These are phyloP conservation scores for Staphylotrichum longicolle DNA, from an alignment of 495 filamentous ascomycete genomes.

Conservation along the genomic window DNA sequence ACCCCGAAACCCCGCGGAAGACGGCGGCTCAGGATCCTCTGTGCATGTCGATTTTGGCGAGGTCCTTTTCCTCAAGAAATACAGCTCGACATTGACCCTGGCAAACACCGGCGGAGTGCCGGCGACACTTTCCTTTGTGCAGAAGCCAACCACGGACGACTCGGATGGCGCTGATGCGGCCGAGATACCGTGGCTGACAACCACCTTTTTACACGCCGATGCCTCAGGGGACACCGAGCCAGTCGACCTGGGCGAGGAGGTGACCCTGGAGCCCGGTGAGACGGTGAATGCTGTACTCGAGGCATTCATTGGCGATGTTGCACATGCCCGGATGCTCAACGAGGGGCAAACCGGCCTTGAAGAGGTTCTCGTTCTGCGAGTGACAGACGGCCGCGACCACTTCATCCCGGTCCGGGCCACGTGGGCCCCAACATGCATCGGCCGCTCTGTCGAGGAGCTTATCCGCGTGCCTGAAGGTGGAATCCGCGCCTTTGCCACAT, in stretches of 20 bases:
- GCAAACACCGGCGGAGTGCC: constrained; percentile 84
- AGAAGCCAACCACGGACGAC: constrained; percentile 56
- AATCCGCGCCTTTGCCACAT: constrained; percentile 50
- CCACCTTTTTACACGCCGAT: constrained; percentile 55
- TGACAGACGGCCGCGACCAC: constrained; percentile 80
- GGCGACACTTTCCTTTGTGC: constrained; percentile 72
- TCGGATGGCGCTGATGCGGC: constrained; percentile 36
- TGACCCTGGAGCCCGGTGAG: constrained; percentile 78
- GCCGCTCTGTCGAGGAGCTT: constrained; percentile 77
- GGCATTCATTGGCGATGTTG: constrained; percentile 59
- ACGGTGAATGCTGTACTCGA: constrained; percentile 66
- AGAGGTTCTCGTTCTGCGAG: constrained; percentile 86
- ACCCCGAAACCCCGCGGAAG: constrained; percentile 18
- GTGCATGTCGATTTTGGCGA: constrained; percentile 73
- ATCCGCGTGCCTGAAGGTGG: constrained; percentile 78
- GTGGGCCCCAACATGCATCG: constrained; percentile 83
- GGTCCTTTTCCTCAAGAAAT: constrained; percentile 63
- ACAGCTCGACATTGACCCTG: constrained; percentile 67
- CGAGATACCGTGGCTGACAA: constrained; percentile 61
- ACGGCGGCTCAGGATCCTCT: constrained; percentile 27
- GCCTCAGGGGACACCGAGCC: constrained; percentile 34
- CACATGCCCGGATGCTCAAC: constrained; percentile 70
- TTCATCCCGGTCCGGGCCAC: constrained; percentile 76
- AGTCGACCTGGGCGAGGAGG: constrained; percentile 45
- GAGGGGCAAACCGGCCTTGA: constrained; percentile 62